A percentile compares a stretch with the other conserved stretches of the same genome.
phyloP scores from a whole-genome alignment of 148 eudicot species.

The Cornus suecica region DNA sequence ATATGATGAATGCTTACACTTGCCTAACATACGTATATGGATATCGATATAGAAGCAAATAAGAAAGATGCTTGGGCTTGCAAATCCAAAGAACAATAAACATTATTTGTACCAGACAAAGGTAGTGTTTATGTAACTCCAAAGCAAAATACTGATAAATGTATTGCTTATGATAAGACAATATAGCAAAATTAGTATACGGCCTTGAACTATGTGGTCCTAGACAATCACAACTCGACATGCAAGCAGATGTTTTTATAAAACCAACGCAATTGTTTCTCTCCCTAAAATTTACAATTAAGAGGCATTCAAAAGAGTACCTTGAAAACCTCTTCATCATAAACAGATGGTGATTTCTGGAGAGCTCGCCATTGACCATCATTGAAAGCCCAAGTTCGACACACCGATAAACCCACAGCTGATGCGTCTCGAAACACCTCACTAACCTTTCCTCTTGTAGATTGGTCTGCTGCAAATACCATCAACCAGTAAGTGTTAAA shows the following conservation, averaged over 20 bases:
- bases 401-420: conserved; percentile 70
- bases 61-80: not conserved
- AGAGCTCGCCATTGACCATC: conserved; percentile 89
- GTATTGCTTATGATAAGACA: no score
- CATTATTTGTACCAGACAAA: no score
- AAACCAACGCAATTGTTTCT: no score
- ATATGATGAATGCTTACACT: not conserved
- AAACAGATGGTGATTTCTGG: conserved; percentile 75
- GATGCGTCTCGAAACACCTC: conserved; percentile 81
- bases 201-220: no score
- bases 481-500: conserved; percentile 97
- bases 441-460: conserved; percentile 71
- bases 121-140: not conserved
- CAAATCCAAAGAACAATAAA: not conserved
- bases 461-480: conserved; percentile 78
- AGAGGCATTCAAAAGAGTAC: conserved; percentile 21
- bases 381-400: conserved; percentile 95
- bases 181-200: no score
- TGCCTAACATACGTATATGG: no score
- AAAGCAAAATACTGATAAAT: not conserved
- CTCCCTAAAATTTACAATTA: no score
- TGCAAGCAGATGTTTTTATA: no score
- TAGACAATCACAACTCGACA: no score
- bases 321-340: conserved; percentile 89
- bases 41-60: not conserved